A percentile compares a stretch with the other conserved stretches of the same genome.
phyloP scores from a whole-genome alignment of 495 filamentous ascomycete species.

The Trichocladium antarcticum region DNA sequence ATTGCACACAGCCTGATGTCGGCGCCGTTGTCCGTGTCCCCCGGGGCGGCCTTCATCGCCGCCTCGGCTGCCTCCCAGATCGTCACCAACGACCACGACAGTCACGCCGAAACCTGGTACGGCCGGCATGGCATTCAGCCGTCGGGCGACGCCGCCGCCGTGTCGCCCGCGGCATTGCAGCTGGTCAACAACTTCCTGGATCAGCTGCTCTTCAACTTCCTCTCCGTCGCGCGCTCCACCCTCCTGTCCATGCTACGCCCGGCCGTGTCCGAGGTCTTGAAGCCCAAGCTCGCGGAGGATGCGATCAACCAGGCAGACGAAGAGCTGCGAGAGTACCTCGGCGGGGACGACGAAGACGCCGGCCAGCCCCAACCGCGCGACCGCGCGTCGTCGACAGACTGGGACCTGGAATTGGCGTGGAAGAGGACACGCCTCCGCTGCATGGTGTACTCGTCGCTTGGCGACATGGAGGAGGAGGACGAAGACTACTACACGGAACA shows the following conservation, averaged over 20 bases:
- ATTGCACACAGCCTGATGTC: conserved; percentile 44
- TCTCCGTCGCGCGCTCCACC: conserved; percentile 72
- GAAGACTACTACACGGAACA: conserved; percentile 74
- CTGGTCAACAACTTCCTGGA: conserved; percentile 91
- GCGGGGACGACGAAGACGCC: conserved; percentile 60
- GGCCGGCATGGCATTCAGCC: conserved; percentile 53
- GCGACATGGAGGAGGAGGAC: conserved; percentile 95
- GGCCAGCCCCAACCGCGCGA: conserved; percentile 45
- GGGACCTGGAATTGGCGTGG: conserved; percentile 83
- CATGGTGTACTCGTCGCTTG: conserved; percentile 95
- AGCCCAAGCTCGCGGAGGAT: conserved; percentile 75
- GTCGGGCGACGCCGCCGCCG: conserved; percentile 54
- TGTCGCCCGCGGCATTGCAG: conserved; percentile 62
- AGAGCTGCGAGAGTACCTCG: conserved; percentile 79
- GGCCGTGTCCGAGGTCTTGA: conserved; percentile 77
- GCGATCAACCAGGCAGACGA: conserved; percentile 82
- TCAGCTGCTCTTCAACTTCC: conserved; percentile 79
- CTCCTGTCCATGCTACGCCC: conserved; percentile 65
- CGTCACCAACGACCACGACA: conserved; percentile 76
- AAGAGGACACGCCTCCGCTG: conserved; percentile 82
- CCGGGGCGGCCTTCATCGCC: conserved; percentile 81
- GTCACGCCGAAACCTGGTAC: conserved; percentile 53
- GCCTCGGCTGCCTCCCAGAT: conserved; percentile 83
- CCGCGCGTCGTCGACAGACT: conserved; percentile 46
- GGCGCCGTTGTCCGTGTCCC: conserved; percentile 55